phyloP scores from a whole-genome alignment of 345 rosid species.

The Hevea brasiliensis region DNA sequence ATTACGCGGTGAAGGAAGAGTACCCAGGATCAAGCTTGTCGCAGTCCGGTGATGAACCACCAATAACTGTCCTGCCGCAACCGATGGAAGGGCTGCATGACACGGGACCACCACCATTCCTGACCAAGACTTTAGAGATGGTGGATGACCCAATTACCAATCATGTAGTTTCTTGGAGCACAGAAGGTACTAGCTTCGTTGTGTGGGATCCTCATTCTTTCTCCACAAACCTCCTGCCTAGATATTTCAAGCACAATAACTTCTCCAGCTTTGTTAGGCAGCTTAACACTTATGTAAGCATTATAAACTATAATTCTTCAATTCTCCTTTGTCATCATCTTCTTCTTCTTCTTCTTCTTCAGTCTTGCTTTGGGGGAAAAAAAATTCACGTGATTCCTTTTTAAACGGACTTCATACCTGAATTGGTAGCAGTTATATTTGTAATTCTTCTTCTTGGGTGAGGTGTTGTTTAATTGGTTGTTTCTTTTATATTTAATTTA shows the following conservation, averaged over 20 bases:
- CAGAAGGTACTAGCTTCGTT: conserved; percentile 30
- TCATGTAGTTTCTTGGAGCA: conserved; percentile 31
- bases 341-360: not conserved
- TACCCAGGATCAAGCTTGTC: conserved; percentile 28
- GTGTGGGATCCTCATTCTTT: conserved; percentile 35
- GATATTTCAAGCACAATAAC: conserved; percentile 34
- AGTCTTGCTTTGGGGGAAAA: not conserved
- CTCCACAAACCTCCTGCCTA: conserved; percentile 26
- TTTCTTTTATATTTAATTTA: not conserved
- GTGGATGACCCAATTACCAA: conserved; percentile 28
- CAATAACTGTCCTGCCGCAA: conserved; percentile 36
- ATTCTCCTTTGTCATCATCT: not conserved
- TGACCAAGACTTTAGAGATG: conserved; percentile 36
- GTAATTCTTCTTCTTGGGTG: not conserved
- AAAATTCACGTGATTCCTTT: no score
- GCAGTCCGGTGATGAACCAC: conserved; percentile 19
- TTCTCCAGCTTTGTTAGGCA: conserved; percentile 41
- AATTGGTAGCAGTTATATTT: no score
- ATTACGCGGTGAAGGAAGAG: conserved; percentile 45
- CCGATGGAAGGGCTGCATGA: conserved; percentile 82
- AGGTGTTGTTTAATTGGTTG: not conserved
- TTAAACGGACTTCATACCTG: not conserved
- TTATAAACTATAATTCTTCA: not conserved
- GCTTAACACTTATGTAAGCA: conserved; percentile 38
- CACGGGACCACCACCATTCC: conserved; percentile 35